Conservation (phyloP, 148 eudicot genomes). For the Arbutus unedo region DNA sequence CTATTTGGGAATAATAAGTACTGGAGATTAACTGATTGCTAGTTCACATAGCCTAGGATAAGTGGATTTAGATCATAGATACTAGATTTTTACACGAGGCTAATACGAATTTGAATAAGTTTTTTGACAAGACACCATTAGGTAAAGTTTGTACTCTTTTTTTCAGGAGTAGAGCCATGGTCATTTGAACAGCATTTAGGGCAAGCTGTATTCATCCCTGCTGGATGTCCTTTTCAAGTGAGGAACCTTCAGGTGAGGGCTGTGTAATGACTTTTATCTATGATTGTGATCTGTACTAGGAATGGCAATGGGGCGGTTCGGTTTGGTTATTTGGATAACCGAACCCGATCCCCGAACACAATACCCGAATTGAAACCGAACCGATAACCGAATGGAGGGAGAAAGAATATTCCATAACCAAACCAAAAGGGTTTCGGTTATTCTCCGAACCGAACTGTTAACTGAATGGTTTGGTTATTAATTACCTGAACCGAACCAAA, state of each 20-base stretch:
- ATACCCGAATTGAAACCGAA: too few species aligned
- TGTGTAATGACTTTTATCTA: not conserved
- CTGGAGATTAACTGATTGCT: not conserved
- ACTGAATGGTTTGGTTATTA: too few species aligned
- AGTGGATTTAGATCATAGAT: not conserved
- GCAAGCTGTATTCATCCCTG: constrained; percentile 87
- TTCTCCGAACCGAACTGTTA: too few species aligned
- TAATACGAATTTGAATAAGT: not conserved
- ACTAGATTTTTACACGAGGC: not conserved
- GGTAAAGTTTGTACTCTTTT: constrained; percentile 17
- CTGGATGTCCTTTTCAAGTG: constrained; percentile 96
- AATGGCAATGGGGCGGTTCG: too few species aligned
- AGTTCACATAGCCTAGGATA: not conserved
- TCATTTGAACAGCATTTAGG: constrained; percentile 86
- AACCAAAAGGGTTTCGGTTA: too few species aligned
- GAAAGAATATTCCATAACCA: too few species aligned
- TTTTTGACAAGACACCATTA: not conserved
- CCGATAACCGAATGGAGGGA: too few species aligned
- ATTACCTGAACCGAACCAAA: too few species aligned
- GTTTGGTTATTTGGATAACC: too few species aligned
- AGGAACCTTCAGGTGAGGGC: constrained; percentile 70
- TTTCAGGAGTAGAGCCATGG: constrained; percentile 88
- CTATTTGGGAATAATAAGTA: not conserved
- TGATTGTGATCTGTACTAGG: not conserved
- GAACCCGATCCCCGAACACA: too few species aligned